Base-by-base conservation (phyloP, 78 protist genomes). In the Protostelium mycophagum region DNA sequence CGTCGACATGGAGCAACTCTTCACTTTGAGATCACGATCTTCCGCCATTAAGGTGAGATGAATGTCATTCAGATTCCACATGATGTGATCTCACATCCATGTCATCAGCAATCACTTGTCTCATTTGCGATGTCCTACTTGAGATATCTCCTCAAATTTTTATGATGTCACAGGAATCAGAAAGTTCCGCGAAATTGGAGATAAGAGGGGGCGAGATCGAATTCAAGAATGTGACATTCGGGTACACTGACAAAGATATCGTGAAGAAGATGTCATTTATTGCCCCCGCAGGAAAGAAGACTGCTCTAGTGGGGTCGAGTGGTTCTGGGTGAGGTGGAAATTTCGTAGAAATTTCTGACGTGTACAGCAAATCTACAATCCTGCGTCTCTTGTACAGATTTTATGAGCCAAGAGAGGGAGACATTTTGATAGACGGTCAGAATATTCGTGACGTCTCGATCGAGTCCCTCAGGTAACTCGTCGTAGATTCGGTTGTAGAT, bases 251-350 rank as follows among this genome's bases (percentile, higher is more conserved):
- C 37, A 83, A 63, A 34, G 35, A 28, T 31, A 88, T 95, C 28
- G 9, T 97, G 38, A 87, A 92, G 84, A 91, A 90, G 28, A 36
- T 97, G 10, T 89, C 96, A 28, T 89, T 96, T 83, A 88, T 83
- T 31, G 89, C 92, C 29, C 95, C 95, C 28, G 94, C 95, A n/a
- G 99, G 98, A 34, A 38, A 88, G 36, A 84, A 89, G 63, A 93
- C 95, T 38, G 99, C 98, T 9, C 28, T 98, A 1, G 98, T 97
- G 36, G 99, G 99, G 0, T 83, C 97, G 34, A 63, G 91, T 29
- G 99, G 99, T 28, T 63, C 91, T 1, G 99, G 99, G 73, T 51
- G 73, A 51, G 16, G 31, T 16, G 16, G 5, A 5, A 51, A 5
- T 5, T 51, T 28, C 39, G 87, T 38, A 34, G 36, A 10, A 87